Base-by-base conservation (phyloP, 2,329 filamentous ascomycete species). In the Trichophyton simii region DNA sequence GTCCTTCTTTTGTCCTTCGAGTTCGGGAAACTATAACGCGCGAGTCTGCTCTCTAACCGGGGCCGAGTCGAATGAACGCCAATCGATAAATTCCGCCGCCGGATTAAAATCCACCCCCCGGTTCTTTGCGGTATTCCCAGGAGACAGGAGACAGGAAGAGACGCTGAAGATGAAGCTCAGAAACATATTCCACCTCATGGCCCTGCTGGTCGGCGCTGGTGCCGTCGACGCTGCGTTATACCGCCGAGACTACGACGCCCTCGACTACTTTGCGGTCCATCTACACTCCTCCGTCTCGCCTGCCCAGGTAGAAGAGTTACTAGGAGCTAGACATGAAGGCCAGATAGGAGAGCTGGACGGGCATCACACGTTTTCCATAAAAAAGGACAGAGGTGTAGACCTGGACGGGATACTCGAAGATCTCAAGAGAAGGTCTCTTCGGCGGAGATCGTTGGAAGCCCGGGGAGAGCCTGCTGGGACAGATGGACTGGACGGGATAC, bases 221-320 rank as follows among this genome's bases (percentile, higher is more conserved):
- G 70, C 79, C 63, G 75, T 78, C 62, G 54, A 54, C 9, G 77
- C 80, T 34, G 72, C 78, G 54, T 72, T 83, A 52, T 77, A 79
- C 58, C 77, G 80, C 65, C 87, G 88, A 67, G 82, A 94, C 70
- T 89, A 95, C 78, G 82, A 87, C 58, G 80, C 82, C 44, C 84
- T 91, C 75, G 92, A 99, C 74, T 97, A 95, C 77, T 96, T 97
- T 73, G 91, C 95, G 65, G 80, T 99, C 55, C 88, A 96, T 66
- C 82, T 99, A 69, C 83, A 87, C 63, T 77, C 82, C 11, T 78
- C 82, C 42, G 79, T 82, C 5, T 80, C 84, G 13, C 76, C 82
- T 25, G 79, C 87, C 46, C 67, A 73, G 22, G 79, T 96, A 65
- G 91, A 91, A 31, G 76, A 78, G 54, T 80, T 84, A 22, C 78